Evolutionary conservation across 331 rosid species (phyloP), one percentile per base, ranked within the genome.

Genomic region (Pyrus hybrid): DNA sequence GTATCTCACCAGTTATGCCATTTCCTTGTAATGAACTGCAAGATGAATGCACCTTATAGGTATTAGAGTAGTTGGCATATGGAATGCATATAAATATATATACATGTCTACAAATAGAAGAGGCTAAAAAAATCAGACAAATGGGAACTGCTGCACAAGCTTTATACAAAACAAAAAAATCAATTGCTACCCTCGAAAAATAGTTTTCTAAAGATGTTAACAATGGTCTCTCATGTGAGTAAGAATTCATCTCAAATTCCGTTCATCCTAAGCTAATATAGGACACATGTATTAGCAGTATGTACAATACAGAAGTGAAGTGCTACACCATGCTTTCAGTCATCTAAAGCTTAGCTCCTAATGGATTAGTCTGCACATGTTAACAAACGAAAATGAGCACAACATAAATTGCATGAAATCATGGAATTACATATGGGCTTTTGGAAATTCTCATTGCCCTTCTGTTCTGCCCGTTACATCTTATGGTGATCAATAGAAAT

Each of bases 11-110:
- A 43, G 84, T 83, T 57, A 93, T 93, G 43, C 58, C 80, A 88
- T 91, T 93, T 72, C 96, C 96, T 85, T 86, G 94, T 82, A 93
- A 84, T 37, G 86, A 77, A 77, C 98, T 93, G 91, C 81, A 77
- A 29, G 57, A 81, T 43, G 28, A 73, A 90, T 45, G 76, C 35
- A 82, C 75, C 64, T 58, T 13, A 53, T 41, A 25, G 37, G 18
- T 47, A 73, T 68, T 51, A 82, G 80, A 17, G 9, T 68, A n/a
- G 25, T 18, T 28, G 35, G 54, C 23, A 43, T 16, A 68, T 68
- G 8, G 45, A 57, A 61, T 33, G 66, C 69, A 63, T 28, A 57
- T 28, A 28, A 8, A 35, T 35, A 35, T 35, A 8, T 35, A 35
- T 17, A n/a, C n/a, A 64, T 29, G 13, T 18, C 32, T 74, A 22